Percentiles rank a stretch among this genome's conserved stretches.
Conservation (phyloP, 768 basidiomycete species). For the Suillus subalutaceus region DNA sequence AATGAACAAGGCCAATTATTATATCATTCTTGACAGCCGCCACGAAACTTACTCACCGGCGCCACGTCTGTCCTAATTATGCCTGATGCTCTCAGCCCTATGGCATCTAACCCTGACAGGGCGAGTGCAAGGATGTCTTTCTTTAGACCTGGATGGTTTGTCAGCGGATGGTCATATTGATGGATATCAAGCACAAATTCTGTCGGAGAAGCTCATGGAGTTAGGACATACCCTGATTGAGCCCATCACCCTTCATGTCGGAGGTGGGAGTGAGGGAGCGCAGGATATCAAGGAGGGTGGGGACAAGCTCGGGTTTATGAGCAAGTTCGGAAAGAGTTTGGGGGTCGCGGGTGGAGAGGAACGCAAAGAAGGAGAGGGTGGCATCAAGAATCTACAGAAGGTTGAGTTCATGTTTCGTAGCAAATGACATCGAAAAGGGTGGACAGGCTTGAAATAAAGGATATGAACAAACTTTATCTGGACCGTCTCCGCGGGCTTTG, state of each 20-base stretch:
- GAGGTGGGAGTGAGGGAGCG: constrained; percentile 16
- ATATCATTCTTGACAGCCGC: not conserved
- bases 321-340: constrained; percentile 59
- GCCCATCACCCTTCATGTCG: not conserved
- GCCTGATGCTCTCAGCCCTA: constrained; percentile 53
- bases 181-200: not conserved
- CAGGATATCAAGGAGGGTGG: constrained; percentile 49
- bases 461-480: constrained; percentile 54
- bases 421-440: not conserved
- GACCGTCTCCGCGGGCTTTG: constrained; percentile 58
- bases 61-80: constrained; percentile 60
- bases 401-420: not conserved
- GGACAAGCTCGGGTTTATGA: constrained; percentile 36
- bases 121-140: constrained; percentile 56
- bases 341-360: constrained; percentile 63
- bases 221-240: constrained; percentile 3
- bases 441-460: not conserved
- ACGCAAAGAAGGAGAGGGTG: constrained; percentile 61
- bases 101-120: constrained; percentile 36
- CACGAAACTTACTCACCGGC: constrained; percentile 43
- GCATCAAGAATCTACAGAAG: constrained; percentile 62
- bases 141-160: constrained; percentile 19
- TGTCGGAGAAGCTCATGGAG: not conserved
- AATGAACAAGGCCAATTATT: not conserved
- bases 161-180: not conserved